Conservation (phyloP, 2,329 filamentous ascomycete genomes). For the Ophiocordyceps camponoti-saundersi region DNA sequence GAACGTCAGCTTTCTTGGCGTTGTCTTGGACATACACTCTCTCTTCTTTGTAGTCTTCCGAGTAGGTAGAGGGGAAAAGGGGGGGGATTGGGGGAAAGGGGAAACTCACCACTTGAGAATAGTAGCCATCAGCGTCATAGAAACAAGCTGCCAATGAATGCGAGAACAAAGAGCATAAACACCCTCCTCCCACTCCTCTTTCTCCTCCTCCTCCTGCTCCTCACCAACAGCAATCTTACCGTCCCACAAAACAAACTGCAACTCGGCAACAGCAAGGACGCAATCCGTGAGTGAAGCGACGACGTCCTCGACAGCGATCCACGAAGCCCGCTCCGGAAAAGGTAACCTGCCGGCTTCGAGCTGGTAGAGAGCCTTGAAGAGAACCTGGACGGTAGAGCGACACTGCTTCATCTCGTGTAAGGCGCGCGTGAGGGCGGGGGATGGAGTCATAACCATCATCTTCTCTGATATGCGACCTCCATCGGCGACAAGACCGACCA, state of each 20-base stretch:
- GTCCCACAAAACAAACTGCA: constrained; percentile 12
- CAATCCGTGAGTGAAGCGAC: constrained; percentile 18
- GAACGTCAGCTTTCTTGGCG: too few relatives aligned
- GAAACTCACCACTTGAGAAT: constrained; percentile 19
- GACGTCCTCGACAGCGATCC: constrained; percentile 17
- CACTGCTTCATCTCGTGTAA: constrained; percentile 19
- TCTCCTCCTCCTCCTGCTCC: background rate
- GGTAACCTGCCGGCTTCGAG: constrained; percentile 16
- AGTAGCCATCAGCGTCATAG: constrained; percentile 22
- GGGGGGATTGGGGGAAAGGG: background rate
- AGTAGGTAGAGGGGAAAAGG: background rate
- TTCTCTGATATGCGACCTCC: constrained; percentile 16
- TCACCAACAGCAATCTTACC: constrained; percentile 1
- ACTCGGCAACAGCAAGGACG: constrained; percentile 16
- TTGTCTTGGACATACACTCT: too few relatives aligned
- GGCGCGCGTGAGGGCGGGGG: constrained; percentile 12
- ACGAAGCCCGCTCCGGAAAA: constrained; percentile 16
- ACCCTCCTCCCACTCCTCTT: constrained; percentile 8
- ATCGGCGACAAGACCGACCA: constrained; percentile 18
- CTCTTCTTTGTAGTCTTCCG: too few relatives aligned
- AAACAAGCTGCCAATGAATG: constrained; percentile 19
- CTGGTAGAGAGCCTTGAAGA: constrained; percentile 17
- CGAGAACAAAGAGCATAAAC: constrained; percentile 14
- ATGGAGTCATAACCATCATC: constrained; percentile 16
- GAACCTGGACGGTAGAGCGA: constrained; percentile 18